Conservation (phyloP, 2,329 filamentous ascomycete species). For the Myriangium duriaei region DNA sequence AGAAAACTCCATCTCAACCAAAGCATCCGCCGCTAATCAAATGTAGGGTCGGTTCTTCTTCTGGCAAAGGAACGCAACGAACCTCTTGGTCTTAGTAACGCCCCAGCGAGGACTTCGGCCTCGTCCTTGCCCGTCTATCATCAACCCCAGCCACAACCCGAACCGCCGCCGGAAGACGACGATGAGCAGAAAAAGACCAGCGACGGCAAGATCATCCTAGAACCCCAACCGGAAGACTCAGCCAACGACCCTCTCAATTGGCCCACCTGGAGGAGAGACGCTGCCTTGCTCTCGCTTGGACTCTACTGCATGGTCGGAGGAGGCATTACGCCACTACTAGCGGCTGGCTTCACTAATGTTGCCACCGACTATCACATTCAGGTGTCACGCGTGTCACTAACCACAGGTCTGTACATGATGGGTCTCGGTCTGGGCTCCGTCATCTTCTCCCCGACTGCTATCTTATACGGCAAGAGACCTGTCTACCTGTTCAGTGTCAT, state of each 20-base stretch:
- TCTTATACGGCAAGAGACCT: conserved; percentile 78
- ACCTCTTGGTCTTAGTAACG: conserved; percentile 47
- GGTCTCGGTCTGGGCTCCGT: conserved; percentile 78
- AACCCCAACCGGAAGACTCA: conserved; percentile 85
- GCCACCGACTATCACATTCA: conserved; percentile 53
- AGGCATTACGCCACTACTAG: conserved; percentile 80
- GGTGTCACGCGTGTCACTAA: conserved; percentile 65
- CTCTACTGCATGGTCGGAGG: conserved; percentile 91
- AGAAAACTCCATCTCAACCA: not conserved
- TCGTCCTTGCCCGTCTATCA: conserved; percentile 16
- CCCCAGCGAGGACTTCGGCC: conserved; percentile 41
- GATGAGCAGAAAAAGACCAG: conserved; percentile 58
- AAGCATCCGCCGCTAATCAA: not conserved
- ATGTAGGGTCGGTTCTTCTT: conserved; percentile 46
- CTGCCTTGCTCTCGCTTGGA: conserved; percentile 67
- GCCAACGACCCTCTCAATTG: conserved; percentile 88
- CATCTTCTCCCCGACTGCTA: conserved; percentile 77
- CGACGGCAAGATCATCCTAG: conserved; percentile 74
- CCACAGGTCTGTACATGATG: conserved; percentile 89
- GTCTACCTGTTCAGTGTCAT: conserved; percentile 71
- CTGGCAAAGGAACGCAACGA: conserved; percentile 49
- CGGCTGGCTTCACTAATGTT: conserved; percentile 78
- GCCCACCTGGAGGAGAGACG: conserved; percentile 69
- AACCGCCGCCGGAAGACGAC: not conserved
- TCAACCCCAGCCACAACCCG: conserved; percentile 2